Conservation (phyloP, 495 filamentous ascomycete species). For the Penicillium angulare region DNA sequence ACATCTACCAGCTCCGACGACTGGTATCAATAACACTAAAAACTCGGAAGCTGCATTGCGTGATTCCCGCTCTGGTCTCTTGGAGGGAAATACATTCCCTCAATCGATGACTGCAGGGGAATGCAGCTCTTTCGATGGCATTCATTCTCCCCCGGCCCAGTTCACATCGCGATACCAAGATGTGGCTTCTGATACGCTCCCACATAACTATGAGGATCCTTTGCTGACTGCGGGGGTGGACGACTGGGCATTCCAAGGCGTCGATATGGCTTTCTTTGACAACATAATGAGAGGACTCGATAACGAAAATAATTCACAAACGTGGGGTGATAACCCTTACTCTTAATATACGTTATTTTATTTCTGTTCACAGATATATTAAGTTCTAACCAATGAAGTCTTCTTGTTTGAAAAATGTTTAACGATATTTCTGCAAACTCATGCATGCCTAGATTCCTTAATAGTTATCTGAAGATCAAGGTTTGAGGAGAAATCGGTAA, state of each 20-base stretch:
- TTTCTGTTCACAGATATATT: no score
- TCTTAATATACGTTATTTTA: no score
- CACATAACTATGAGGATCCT: slow-evolving; percentile 8
- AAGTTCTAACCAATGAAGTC: no score
- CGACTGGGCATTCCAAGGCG: slow-evolving; percentile 30
- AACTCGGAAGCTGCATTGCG: slow-evolving; percentile 1
- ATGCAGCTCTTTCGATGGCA: not conserved
- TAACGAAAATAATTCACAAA: slow-evolving; percentile 1
- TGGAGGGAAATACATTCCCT: not conserved
- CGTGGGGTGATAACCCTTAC: not conserved
- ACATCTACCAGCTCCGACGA: not conserved
- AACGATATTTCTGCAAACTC: no score
- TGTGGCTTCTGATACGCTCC: not conserved
- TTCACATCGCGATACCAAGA: not conserved
- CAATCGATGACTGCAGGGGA: not conserved
- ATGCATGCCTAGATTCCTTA: no score
- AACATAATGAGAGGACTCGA: slow-evolving; percentile 16
- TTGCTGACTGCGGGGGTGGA: slow-evolving; percentile 11
- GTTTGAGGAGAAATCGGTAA: no score
- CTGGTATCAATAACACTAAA: not conserved
- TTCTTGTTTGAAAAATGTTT: no score
- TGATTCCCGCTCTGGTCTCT: not conserved
- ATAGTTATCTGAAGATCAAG: no score
- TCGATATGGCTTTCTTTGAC: slow-evolving; percentile 29
- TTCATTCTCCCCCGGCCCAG: not conserved